phyloP scores from a whole-genome alignment of 768 basidiomycete genomes.

The Agrocybe praecox region DNA sequence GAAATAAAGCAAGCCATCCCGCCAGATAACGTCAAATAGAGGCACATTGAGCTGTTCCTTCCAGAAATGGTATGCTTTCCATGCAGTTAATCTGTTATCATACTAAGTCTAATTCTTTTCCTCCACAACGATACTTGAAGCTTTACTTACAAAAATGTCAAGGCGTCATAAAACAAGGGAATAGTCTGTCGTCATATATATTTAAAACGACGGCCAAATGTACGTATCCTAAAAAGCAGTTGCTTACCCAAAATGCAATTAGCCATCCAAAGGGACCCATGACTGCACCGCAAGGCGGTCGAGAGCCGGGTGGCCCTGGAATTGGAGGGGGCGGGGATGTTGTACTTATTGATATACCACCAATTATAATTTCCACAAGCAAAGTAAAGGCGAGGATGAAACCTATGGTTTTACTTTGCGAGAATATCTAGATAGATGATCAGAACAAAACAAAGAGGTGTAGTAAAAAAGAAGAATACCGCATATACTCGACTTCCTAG shows the following conservation, averaged over 20 bases:
- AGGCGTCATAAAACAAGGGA: constrained; percentile 14
- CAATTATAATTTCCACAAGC: constrained; percentile 7
- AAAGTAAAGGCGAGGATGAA: constrained; percentile 11
- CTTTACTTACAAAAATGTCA: constrained; percentile 10
- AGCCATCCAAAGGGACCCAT: constrained; percentile 18
- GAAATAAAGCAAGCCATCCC: constrained; percentile 25
- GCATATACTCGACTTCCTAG: constrained; percentile 22
- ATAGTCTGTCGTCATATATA: constrained; percentile 1
- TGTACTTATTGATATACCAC: constrained; percentile 13
- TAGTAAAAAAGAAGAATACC: constrained; percentile 1
- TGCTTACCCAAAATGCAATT: constrained; percentile 21
- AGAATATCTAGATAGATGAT: not conserved
- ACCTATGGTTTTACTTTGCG: not conserved
- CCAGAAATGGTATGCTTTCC: constrained; percentile 3
- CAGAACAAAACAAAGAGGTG: no score
- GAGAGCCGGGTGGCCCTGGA: constrained; percentile 7
- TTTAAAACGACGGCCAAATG: not conserved
- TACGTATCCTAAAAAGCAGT: not conserved
- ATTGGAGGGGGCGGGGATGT: constrained; percentile 10
- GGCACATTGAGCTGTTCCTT: not conserved
- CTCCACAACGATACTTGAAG: constrained; percentile 1
- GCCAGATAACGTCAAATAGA: constrained; percentile 5
- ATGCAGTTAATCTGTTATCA: not conserved
- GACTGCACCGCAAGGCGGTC: constrained; percentile 16
- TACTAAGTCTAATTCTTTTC: not conserved